Evolutionary conservation across 306 rosid genomes (phyloP).

Genomic region (Dryas octopetala): DNA sequence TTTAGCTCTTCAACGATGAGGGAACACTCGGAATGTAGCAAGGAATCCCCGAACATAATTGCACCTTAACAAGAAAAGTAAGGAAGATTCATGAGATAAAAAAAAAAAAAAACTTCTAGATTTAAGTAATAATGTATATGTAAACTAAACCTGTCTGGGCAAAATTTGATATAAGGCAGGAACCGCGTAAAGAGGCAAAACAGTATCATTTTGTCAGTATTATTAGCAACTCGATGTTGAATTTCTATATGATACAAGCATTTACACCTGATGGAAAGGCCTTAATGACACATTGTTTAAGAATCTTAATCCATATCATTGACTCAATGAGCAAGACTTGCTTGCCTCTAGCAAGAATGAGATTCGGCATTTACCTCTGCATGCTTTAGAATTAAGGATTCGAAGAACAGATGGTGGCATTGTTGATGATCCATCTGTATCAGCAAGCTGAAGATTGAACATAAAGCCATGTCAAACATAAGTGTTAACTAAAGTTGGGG

Average conservation of each 20-base stretch:
- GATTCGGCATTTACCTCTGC: conserved; percentile 66
- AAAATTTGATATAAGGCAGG: background rate
- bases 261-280: background rate
- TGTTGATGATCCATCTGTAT: conserved; percentile 92
- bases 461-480: conserved; percentile 15
- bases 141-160: background rate
- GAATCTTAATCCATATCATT: background rate
- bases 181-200: background rate
- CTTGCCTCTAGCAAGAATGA: background rate
- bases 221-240: background rate
- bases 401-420: conserved; percentile 83
- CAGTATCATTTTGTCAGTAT: background rate
- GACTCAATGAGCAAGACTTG: background rate
- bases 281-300: background rate
- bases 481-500: conserved; percentile 7
- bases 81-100: background rate
- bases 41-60: conserved; percentile 93
- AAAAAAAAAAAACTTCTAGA: background rate
- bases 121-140: background rate
- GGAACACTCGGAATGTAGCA: conserved; percentile 92
- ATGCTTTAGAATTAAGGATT: conserved; percentile 81
- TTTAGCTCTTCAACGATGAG: conserved; percentile 87
- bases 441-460: conserved; percentile 59
- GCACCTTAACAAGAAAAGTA: conserved; percentile 61
- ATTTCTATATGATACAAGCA: background rate